Evolutionary conservation across 768 basidiomycete genomes (phyloP), one percentile per base, ranked within the genome.

Genomic region (Amanita rubescens): DNA sequence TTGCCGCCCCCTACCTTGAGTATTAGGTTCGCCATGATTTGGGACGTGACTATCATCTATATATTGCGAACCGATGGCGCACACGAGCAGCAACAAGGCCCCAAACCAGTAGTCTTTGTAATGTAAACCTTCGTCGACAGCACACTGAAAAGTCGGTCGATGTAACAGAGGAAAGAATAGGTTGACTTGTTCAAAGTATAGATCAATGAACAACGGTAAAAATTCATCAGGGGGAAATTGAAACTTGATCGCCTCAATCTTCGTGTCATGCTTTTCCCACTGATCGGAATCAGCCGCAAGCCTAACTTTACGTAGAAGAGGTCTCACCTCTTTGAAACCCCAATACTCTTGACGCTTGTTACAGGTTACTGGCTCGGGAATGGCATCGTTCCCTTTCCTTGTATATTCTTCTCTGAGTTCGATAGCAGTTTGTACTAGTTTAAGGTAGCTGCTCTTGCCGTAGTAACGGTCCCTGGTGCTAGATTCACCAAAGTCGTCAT

Each of bases 81-180:
- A 90, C 0, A 90, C 78, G 1, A 89, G 72, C 3, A 92, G 71
- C 22, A 89, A 75, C 0, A 79, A 75, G 1, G 76, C 66, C 0
- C 74, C 79, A 61, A 93, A 90, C 0, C 70, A 61, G 0, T 72
- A 52, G 50, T 87, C 73, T 1, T 59, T 65, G 14, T 73, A 61
- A 59, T 89, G 81, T 2, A 81, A 59, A 0, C 76, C 76, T 3
- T 77, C 72, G 1, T 58, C 59, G 19, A 85, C 59, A 12, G 73
- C 69, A 22, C 70, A 68, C 33, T 82, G 75, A 58, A 94, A 91
- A 3, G 79, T 78, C 0, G 82, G 82, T 2, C 81, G 76, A 59
- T 93, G 90, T 3, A 95, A 71, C 2, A 94, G 71, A 1, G 90
- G 89, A 0, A 78, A 60, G 51, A 76, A 70, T 12, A 74, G 55